phyloP scores from a whole-genome alignment of 441 rosid species.

The Populus hybrid region DNA sequence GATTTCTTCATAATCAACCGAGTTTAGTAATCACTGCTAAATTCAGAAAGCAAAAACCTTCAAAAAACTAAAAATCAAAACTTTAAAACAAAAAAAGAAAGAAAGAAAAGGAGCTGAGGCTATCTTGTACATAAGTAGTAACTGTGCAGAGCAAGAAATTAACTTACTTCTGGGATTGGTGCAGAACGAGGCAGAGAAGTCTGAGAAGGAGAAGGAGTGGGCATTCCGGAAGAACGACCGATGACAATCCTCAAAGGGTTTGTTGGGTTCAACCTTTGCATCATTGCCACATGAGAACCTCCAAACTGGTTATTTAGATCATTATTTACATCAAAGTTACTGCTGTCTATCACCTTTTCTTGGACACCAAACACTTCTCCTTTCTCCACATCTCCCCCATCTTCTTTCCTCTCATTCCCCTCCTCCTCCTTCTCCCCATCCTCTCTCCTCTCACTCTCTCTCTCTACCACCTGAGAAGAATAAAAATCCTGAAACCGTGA shows the following conservation, averaged over 20 bases:
- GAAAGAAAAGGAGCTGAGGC: no score
- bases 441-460: constrained; percentile 31
- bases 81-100: no score
- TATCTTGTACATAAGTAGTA: no score
- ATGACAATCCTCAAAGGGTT: constrained; percentile 73
- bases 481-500: constrained; percentile 3
- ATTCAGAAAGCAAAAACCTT: background rate
- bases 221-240: constrained; percentile 35
- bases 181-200: constrained; percentile 64
- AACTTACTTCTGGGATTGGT: constrained; percentile 70
- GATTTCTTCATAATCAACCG: no score
- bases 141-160: background rate
- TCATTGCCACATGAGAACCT: constrained; percentile 35
- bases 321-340: background rate
- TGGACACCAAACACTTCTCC: constrained; percentile 30
- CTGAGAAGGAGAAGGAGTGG: constrained; percentile 52
- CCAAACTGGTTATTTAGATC: constrained; percentile 6
- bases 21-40: background rate
- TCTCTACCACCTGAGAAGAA: constrained; percentile 42
- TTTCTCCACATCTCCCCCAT: constrained; percentile 34
- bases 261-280: constrained; percentile 71
- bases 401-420: background rate
- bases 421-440: constrained; percentile 13
- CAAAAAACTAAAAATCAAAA: no score
- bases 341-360: constrained; percentile 15